Evolutionary conservation across 2,329 filamentous ascomycete species (phyloP), one percentile per base, ranked within the genome.

Genomic region (Calonectria henricotiae): DNA sequence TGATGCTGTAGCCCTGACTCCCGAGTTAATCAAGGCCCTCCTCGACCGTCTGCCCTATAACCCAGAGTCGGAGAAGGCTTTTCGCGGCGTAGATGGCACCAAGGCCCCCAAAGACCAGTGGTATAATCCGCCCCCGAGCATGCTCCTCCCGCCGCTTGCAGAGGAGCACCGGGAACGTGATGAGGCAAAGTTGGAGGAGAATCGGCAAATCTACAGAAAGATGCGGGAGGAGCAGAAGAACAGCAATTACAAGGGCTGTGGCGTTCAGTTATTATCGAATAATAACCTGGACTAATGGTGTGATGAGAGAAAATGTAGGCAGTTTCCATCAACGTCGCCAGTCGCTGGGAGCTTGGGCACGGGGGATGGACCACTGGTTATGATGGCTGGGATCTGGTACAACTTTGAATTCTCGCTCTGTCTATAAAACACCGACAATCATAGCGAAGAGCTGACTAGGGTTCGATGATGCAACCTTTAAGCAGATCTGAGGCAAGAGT

Each of bases 11-110:
- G 27, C 68, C 3, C 63, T 74, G 9, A 32, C 49, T 0, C 73
- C 71, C 0, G 17, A 27, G 0, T 54, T 75, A 0, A 65, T 76
- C 37, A 75, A 76, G 41, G 71, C 73, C 7, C 27, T 70, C 4
- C 23, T 76, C 2, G 74, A 76, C 55, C 68, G 68, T 1, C 17
- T 67, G 1, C 70, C 70, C 1, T 74, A 67, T 23, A 54, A 62
- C 5, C 49, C 51, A n/a, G 60, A 73, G 43, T 1, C 20, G 8
- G 68, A 69, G 20, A 46, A 51, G 15, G 20, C 5, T 1, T 74
- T 66, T 7, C 64, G 70, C 5, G 75, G 71, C 3, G 60, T 74
- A 15, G 71, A 76, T 35, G 77, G 64, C 79, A 80, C 82, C 78
- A 84, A 83, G 11, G 78, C 83, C 32, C 47, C 47, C 47, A 32